Percentiles rank a stretch among this genome's conserved stretches.
These are phyloP conservation scores for Apiospora phragmitis DNA, from an alignment of 2,329 filamentous ascomycete species.

Conservation along the genomic window DNA sequence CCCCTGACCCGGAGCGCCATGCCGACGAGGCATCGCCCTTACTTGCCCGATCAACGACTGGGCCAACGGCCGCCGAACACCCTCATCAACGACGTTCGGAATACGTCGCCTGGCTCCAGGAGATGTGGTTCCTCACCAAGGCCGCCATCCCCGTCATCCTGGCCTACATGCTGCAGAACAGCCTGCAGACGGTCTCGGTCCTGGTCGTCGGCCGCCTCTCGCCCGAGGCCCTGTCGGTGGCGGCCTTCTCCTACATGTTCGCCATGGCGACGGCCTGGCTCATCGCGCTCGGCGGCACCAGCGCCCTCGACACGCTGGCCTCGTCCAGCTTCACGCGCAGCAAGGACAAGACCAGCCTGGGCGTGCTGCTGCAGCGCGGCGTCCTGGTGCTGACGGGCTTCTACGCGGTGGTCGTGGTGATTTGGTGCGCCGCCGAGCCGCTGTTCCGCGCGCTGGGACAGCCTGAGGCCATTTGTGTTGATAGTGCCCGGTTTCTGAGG, in stretches of 20 bases:
- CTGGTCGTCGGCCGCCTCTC: slow-evolving; percentile 79
- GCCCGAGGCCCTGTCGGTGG: slow-evolving; percentile 74
- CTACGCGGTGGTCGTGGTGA: slow-evolving; percentile 69
- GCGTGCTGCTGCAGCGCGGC: slow-evolving; percentile 74
- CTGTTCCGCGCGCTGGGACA: slow-evolving; percentile 76
- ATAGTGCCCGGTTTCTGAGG: slow-evolving; percentile 72
- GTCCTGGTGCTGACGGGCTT: slow-evolving; percentile 72
- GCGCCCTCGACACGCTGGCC: slow-evolving; percentile 81
- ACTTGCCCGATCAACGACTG: background rate
- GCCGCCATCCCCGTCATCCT: slow-evolving; percentile 77
- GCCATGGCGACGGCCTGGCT: slow-evolving; percentile 88
- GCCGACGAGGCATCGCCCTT: background rate
- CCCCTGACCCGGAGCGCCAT: background rate
- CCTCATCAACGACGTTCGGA: background rate
- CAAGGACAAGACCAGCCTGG: slow-evolving; percentile 74
- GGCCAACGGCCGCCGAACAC: background rate
- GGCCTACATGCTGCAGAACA: slow-evolving; percentile 84
- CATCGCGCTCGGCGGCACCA: slow-evolving; percentile 81
- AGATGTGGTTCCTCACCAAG: slow-evolving; percentile 68
- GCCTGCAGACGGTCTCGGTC: slow-evolving; percentile 79
- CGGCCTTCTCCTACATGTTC: slow-evolving; percentile 92
- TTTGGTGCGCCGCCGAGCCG: slow-evolving; percentile 76
- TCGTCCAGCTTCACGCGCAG: slow-evolving; percentile 82
- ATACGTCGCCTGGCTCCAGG: slow-evolving; percentile 42
- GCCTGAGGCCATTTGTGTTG: slow-evolving; percentile 72